Conservation (phyloP, 352 stramenopile species). For the Phytophthora syringae region DNA sequence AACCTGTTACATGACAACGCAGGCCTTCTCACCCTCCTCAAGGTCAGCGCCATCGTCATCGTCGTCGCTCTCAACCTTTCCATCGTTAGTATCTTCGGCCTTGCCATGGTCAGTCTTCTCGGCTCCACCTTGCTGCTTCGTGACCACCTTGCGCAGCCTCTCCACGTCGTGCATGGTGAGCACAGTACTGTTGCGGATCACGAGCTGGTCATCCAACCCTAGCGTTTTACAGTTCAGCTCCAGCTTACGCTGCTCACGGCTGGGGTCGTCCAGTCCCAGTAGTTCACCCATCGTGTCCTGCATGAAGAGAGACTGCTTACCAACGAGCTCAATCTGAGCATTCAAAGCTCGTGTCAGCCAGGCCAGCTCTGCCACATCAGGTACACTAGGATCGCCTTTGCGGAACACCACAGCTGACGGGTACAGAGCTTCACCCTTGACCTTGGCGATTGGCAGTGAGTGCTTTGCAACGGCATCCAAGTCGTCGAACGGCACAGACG, state of each 20-base stretch:
- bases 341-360: constrained; percentile 76
- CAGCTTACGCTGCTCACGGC: constrained; percentile 57
- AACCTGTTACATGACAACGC: constrained; percentile 38
- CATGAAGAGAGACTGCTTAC: constrained; percentile 78
- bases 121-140: constrained; percentile 35
- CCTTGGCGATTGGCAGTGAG: constrained; percentile 48
- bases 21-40: constrained; percentile 37
- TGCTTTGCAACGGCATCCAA: constrained; percentile 76
- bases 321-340: constrained; percentile 67
- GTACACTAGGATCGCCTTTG: constrained; percentile 69
- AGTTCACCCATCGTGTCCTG: constrained; percentile 68
- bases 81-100: constrained; percentile 20
- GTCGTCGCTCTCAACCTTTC: constrained; percentile 25
- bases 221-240: constrained; percentile 66
- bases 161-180: constrained; percentile 81
- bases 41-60: constrained; percentile 30
- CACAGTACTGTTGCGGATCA: constrained; percentile 83
- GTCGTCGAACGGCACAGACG: constrained; percentile 82
- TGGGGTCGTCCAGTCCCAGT: constrained; percentile 58
- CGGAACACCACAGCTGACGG: constrained; percentile 77
- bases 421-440: constrained; percentile 60
- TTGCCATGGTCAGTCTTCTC: constrained; percentile 9
- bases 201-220: constrained; percentile 65
- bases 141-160: constrained; percentile 56
- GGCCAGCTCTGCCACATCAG: constrained; percentile 66